Evolutionary conservation across 495 filamentous ascomycete species (phyloP), one percentile per base, ranked within the genome.

Genomic region (Aspergillus incahuasiensis): DNA sequence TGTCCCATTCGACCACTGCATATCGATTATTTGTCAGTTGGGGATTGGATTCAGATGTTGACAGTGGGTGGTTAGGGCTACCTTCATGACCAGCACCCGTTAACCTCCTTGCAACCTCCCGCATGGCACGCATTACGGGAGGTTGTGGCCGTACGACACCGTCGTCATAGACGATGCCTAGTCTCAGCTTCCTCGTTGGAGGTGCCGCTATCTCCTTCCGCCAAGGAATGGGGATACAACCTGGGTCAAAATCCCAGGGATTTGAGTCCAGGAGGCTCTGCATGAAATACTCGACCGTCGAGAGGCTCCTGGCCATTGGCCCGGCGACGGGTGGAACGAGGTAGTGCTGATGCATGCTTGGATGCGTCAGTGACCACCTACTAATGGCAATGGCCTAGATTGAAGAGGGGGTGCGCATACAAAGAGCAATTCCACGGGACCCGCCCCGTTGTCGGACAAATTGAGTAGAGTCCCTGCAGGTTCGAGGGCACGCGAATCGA

Each of bases 401-500:
- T n/a, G n/a, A n/a, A 21, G 25, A 20, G 18, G 20, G 40, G 42
- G 16, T 44, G 20, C 32, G 47, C 20, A 3, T 34, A 64, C 71
- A 61, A 66, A 25, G 63, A 67, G 19, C 70, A 58, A 52, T 73
- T 66, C 35, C 73, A 71, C 1, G 87, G 86, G 5, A 89, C 68
- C 21, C 86, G 73, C 11, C 72, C 75, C 5, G 72, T 69, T 1
- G 79, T 87, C 0, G 88, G 86, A 56, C 81, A 82, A 43, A 88
- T 68, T 0, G 84, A 85, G 67, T 81, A 90, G 1, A 91, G 46
- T 4, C 83, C 86, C 56, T 82, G 79, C 49, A 82, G 76, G 19
- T 79, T 80, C 0, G 88, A 85, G 0, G 88, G 88, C 30, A 75
- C 75, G 0, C 85, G 74, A 56, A 89, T 86, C 4, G 82, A 86